Percentiles rank a stretch among this genome's conserved stretches.
Conservation (phyloP, 371 early-diverging fungal genomes). For the Syncephalastrum contaminatum region DNA sequence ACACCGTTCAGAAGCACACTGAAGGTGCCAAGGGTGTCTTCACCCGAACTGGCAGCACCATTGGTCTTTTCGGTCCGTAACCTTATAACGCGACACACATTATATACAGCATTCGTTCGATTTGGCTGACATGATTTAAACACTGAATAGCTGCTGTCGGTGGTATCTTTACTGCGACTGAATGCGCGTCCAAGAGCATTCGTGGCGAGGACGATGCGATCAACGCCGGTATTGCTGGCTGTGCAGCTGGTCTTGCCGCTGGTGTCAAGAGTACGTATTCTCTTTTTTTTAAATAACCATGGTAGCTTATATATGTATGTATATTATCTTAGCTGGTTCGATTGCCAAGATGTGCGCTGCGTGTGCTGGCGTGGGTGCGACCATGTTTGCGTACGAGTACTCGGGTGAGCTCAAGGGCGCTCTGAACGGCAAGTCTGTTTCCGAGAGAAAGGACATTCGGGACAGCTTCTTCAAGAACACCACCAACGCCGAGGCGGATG, state of each 20-base stretch:
- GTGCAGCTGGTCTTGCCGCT: conserved; percentile 74
- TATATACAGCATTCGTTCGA: background rate
- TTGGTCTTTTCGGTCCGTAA: conserved; percentile 68
- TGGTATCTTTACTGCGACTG: conserved; percentile 73
- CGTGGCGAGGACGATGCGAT: conserved; percentile 70
- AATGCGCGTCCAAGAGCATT: conserved; percentile 54
- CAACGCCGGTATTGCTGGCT: conserved; percentile 74
- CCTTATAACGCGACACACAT: conserved; percentile 1
- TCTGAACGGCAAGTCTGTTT: conserved; percentile 42
- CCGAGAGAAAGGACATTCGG: conserved; percentile 53
- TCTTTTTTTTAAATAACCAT: too few species aligned
- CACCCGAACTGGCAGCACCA: conserved; percentile 68
- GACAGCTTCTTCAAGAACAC: conserved; percentile 49
- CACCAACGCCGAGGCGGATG: conserved; percentile 24
- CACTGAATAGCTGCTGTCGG: conserved; percentile 69
- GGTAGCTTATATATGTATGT: background rate
- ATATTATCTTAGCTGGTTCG: conserved; percentile 45
- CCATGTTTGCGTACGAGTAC: conserved; percentile 73
- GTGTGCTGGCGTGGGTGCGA: conserved; percentile 67
- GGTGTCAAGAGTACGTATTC: conserved; percentile 56
- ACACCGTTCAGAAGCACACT: conserved; percentile 63
- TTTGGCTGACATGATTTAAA: background rate
- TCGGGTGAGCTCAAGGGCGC: conserved; percentile 64
- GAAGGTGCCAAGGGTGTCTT: conserved; percentile 68
- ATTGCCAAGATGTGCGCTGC: conserved; percentile 58